These are phyloP conservation scores for Hypoxylon sp. DNA, from an alignment of 2,329 filamentous ascomycete genomes.

Conservation along the genomic window DNA sequence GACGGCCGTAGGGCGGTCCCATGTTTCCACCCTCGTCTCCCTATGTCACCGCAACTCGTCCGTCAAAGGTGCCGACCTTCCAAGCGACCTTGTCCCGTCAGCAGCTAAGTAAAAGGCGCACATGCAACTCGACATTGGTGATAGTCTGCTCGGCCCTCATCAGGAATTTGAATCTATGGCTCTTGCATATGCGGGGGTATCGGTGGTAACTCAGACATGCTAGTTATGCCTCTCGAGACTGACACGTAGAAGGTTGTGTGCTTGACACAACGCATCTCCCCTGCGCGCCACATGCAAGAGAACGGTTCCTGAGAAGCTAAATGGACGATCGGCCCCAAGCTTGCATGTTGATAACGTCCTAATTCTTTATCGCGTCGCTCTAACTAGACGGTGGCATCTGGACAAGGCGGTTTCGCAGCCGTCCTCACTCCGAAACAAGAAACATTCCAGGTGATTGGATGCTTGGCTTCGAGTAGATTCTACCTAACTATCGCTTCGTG, in stretches of 20 bases:
- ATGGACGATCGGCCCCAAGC: conserved; percentile 43
- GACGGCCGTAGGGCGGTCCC: conserved; percentile 38
- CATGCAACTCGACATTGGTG: conserved; percentile 36
- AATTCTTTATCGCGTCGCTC: conserved; percentile 32
- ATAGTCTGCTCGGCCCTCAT: conserved; percentile 41
- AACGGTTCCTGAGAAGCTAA: conserved; percentile 44
- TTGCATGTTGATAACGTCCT: conserved; percentile 39
- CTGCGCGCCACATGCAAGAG: conserved; percentile 44
- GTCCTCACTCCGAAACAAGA: conserved; percentile 22
- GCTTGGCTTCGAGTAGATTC: conserved; percentile 28
- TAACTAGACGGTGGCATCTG: conserved; percentile 19
- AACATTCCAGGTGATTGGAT: conserved; percentile 28
- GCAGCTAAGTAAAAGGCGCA: conserved; percentile 31
- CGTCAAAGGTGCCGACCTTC: conserved; percentile 29
- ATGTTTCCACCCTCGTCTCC: conserved; percentile 21
- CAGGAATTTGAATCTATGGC: conserved; percentile 44
- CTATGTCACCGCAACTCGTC: conserved; percentile 37
- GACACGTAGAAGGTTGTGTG: conserved; percentile 54
- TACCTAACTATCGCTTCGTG: conserved; percentile 16
- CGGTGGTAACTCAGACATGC: conserved; percentile 42
- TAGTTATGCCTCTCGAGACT: conserved; percentile 49
- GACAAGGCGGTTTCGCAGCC: conserved; percentile 25
- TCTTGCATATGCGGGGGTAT: conserved; percentile 43
- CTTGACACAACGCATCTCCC: conserved; percentile 44
- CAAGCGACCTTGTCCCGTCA: conserved; percentile 19